Base-by-base conservation (phyloP, 208 protist genomes). In the Trypanosoma melophagium region DNA sequence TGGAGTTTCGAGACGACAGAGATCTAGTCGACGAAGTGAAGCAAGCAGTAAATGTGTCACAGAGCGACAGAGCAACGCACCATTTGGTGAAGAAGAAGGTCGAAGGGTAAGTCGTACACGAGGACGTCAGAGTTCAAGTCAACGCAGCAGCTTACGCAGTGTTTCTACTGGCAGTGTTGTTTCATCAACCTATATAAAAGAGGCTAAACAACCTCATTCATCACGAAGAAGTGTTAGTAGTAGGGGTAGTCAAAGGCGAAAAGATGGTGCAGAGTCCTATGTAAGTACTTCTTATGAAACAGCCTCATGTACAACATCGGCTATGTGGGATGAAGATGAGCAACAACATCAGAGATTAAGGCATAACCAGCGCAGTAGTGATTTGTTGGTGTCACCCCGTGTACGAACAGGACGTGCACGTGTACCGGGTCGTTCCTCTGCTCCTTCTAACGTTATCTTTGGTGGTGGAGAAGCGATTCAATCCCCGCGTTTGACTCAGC, bases 371-470 rank as follows among this genome's bases (percentile, higher is more conserved):
- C 28, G 5, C 1, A 35, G 28, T 35, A 5, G 5, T 7, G 28
- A 35, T 35, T 35, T 35, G 28, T 25, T 24, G 24, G 7, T 50
- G 0, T 57, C 49, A 5, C 58, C 57, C 17, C 38, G 49, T n/a
- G 5, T 24, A 24, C 55, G 58, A 56, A 53, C 38, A 25, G 66
- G 66, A 7, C 35, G 55, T 35, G 66, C 55, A 5, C 66, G 66
- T 40, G 66, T 71, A 10, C 47, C 58, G 28, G 66, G 66, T 38
- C 35, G 42, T 14, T 50, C 45, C 12, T 25, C 59, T 13, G 50
- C 21, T 9, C n/a, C 21, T 22, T 71, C 66, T 13, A 57, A 65
- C 21, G 52, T 70, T 28, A 25, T 62, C 0, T 70, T 70, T 62
- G 65, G 65, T 45, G 42, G 38, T 7, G 50, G 0, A 5, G 7